Evolutionary conservation across 306 rosid species (phyloP), one percentile per base, ranked within the genome.

Genomic region (barrel medic (Medicago truncatula)): DNA sequence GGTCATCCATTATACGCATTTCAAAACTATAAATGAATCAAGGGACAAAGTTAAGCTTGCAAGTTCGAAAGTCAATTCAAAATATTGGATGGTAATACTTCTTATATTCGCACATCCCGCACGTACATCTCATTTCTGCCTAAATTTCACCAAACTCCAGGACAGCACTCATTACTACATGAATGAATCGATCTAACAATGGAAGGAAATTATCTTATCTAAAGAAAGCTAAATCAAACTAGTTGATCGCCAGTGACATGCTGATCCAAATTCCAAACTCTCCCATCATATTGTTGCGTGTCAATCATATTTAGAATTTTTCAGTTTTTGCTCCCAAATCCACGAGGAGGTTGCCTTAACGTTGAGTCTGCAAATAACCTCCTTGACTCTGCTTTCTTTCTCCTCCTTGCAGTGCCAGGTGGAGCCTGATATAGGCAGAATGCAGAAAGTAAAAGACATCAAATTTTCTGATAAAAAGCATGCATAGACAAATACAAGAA

Each of bases 371-470:
- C 86, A 47, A 92, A 85, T 82, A 74, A 83, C 71, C 68, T 89
- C 78, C 84, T 84, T n/a, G 90, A 78, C 57, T 81, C 89, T 2
- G 89, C 83, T 78, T 77, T 85, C 83, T 80, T 91, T 80, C 88
- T 90, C 80, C 99, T 91, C 89, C 99, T 87, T 38, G 98, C 92
- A 39, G 97, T 95, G 54, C 99, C 98, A 39, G 82, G 76, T 50
- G 82, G 86, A 4, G 87, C 96, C 98, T 95, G 67, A 80, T 21
- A 67, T n/a, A 21, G 17, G 7, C 41, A 78, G 64, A 28, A 66
- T 46, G 74, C 73, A 65, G 57, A 83, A 71, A 63, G 31, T 65
- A 78, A 53, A 71, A 44, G 34, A 43, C 80, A 71, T 81, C 6
- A 74, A 47, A 43, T 52, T 8, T 76, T 80, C 59, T 20, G 36